Conservation (phyloP, 2,329 filamentous ascomycete species). For the Aspergillus puulaauensis region DNA sequence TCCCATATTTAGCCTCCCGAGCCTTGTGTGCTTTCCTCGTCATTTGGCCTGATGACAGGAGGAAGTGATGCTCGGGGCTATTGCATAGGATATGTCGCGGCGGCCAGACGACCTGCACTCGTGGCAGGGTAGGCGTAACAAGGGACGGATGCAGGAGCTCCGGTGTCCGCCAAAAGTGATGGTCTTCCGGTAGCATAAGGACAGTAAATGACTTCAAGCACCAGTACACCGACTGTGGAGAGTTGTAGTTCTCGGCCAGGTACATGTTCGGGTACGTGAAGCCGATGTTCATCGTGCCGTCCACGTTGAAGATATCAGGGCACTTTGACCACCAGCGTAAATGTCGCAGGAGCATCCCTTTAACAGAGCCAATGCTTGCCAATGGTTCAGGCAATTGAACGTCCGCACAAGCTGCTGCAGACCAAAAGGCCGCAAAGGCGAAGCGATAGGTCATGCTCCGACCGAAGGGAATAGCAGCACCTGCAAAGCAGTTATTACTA, state of each 20-base stretch:
- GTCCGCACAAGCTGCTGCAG: constrained; percentile 46
- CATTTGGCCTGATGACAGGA: constrained; percentile 44
- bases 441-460: constrained; percentile 54
- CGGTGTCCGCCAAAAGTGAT: constrained; percentile 49
- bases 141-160: constrained; percentile 39
- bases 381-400: constrained; percentile 42
- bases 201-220: constrained; percentile 52
- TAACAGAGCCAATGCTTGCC: constrained; percentile 41
- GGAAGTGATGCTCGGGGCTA: constrained; percentile 41
- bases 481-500: constrained; percentile 26
- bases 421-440: constrained; percentile 51
- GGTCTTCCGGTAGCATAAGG: constrained; percentile 33
- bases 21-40: constrained; percentile 41
- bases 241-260: constrained; percentile 58
- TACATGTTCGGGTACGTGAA: constrained; percentile 53
- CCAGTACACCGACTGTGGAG: constrained; percentile 58
- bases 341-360: constrained; percentile 52
- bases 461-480: constrained; percentile 54
- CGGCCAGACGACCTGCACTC: constrained; percentile 14
- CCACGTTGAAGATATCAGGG: constrained; percentile 48
- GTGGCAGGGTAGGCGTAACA: constrained; percentile 6
- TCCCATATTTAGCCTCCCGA: constrained; percentile 47
- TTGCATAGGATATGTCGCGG: constrained; percentile 50
- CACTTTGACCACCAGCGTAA: constrained; percentile 51
- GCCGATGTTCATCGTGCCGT: constrained; percentile 53